A percentile compares a stretch with the other conserved stretches of the same genome.
Conservation (phyloP, 768 basidiomycete species). For the Hypsizygus marmoreus region DNA sequence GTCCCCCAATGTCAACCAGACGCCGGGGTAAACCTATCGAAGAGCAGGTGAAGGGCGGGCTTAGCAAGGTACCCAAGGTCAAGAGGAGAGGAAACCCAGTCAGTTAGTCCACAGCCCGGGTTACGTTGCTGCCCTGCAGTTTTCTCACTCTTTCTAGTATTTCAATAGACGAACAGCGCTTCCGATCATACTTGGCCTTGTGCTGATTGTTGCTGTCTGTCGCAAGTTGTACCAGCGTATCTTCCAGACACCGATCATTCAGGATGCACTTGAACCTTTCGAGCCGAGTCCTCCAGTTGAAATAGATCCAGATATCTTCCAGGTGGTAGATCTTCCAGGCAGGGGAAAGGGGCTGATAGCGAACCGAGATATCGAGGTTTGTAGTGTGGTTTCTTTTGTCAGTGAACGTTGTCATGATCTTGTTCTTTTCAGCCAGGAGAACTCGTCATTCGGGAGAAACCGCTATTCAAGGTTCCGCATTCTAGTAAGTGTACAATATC, state of each 20-base stretch:
- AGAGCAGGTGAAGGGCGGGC: constrained; percentile 10
- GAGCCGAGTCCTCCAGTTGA: not conserved
- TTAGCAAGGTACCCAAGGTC: constrained; percentile 5
- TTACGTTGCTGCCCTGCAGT: not conserved
- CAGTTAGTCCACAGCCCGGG: not conserved
- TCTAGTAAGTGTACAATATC: constrained; percentile 46
- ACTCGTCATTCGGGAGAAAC: constrained; percentile 53
- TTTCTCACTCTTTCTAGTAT: not conserved
- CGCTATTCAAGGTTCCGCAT: constrained; percentile 53
- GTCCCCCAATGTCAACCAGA: constrained; percentile 9
- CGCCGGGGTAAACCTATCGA: constrained; percentile 14
- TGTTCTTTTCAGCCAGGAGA: constrained; percentile 50
- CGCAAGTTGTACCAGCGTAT: too few species aligned
- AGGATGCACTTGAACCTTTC: too few species aligned
- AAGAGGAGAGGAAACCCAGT: constrained; percentile 5
- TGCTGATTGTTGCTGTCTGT: not conserved
- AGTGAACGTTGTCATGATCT: not conserved
- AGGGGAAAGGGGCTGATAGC: constrained; percentile 60
- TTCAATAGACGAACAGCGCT: constrained; percentile 1
- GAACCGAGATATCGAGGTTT: constrained; percentile 49
- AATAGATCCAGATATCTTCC: constrained; percentile 23
- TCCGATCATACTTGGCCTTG: not conserved
- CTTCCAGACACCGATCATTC: too few species aligned
- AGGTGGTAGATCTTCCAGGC: constrained; percentile 51
- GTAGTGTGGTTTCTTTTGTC: constrained; percentile 10